phyloP scores from a whole-genome alignment of 805 yeast species.

The Spencermartinsiella europaea region DNA sequence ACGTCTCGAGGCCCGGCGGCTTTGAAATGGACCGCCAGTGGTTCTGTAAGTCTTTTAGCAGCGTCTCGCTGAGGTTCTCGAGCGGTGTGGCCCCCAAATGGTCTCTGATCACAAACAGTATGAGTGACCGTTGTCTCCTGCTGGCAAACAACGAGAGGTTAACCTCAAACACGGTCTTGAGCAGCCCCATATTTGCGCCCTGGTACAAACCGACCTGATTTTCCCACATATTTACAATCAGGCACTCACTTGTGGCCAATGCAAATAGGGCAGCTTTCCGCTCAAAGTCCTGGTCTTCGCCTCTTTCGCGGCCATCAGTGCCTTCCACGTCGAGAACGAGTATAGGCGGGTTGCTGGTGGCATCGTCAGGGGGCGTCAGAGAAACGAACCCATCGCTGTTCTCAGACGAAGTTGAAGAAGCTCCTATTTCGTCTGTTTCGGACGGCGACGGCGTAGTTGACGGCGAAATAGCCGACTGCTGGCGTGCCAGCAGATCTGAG shows the following conservation, averaged over 20 bases:
- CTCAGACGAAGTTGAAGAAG: slow-evolving; percentile 3
- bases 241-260: slow-evolving; percentile 80
- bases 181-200: slow-evolving; percentile 94
- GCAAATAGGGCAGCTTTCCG: slow-evolving; percentile 95
- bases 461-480: too few relatives aligned
- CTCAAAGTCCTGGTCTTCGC: slow-evolving; percentile 98
- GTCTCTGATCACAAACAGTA: slow-evolving; percentile 85
- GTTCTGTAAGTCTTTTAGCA: slow-evolving; percentile 62
- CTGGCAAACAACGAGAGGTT: slow-evolving; percentile 79
- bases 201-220: slow-evolving; percentile 94
- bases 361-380: slow-evolving; percentile 17
- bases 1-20: slow-evolving; percentile 56
- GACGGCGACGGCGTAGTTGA: not conserved
- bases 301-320: slow-evolving; percentile 95
- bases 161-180: slow-evolving; percentile 95
- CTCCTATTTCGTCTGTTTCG: slow-evolving; percentile 2
- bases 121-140: slow-evolving; percentile 35
- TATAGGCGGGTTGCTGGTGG: slow-evolving; percentile 34
- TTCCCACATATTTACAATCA: slow-evolving; percentile 94
- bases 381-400: slow-evolving; percentile 5
- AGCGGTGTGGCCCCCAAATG: slow-evolving; percentile 84
- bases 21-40: slow-evolving; percentile 78
- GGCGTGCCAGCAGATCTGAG: slow-evolving; percentile 30
- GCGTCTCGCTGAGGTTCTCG: slow-evolving; percentile 59
- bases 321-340: slow-evolving; percentile 98